Percentiles rank a stretch among this genome's conserved stretches.
phyloP scores from a whole-genome alignment of 768 basidiomycete species.

The Clavaria fumosa region DNA sequence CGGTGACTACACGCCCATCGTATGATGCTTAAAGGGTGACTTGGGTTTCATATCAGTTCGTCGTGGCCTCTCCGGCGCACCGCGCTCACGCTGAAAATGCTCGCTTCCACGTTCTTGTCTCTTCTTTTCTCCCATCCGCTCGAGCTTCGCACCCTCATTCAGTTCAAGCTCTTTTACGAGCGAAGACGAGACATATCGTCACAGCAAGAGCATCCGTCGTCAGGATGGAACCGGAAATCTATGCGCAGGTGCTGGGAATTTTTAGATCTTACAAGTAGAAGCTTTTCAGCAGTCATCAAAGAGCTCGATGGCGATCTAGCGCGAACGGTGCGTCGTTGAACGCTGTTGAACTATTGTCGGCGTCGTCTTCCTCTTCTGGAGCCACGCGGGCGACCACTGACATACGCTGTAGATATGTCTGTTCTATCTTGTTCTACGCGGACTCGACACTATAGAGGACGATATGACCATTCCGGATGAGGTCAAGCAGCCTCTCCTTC shows the following conservation, averaged over 20 bases:
- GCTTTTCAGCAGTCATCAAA: slow-evolving; percentile 88
- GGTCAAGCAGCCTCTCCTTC: slow-evolving; percentile 73
- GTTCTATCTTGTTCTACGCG: slow-evolving; percentile 89
- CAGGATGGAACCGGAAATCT: slow-evolving; percentile 71
- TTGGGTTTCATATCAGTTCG: too few relatives aligned
- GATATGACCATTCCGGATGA: slow-evolving; percentile 90
- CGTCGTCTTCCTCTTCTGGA: too few relatives aligned
- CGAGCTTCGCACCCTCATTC: slow-evolving; percentile 72
- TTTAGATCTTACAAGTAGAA: slow-evolving; percentile 77
- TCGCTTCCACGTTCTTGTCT: slow-evolving; percentile 41
- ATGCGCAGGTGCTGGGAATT: slow-evolving; percentile 90
- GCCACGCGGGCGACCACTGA: too few relatives aligned
- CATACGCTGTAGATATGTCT: slow-evolving; percentile 96
- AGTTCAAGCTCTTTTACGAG: slow-evolving; percentile 75
- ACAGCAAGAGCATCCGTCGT: slow-evolving; percentile 54
- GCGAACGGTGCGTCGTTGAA: slow-evolving; percentile 75
- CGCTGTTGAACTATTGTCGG: too few relatives aligned
- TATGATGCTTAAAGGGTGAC: too few relatives aligned
- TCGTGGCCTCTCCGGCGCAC: too few relatives aligned
- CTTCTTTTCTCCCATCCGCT: slow-evolving; percentile 64
- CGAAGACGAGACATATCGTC: slow-evolving; percentile 70
- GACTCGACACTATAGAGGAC: slow-evolving; percentile 94
- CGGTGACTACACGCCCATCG: too few relatives aligned
- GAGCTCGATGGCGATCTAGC: slow-evolving; percentile 93
- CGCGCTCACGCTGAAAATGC: slow-evolving; percentile 29